phyloP scores from a whole-genome alignment of 2,329 filamentous ascomycete genomes.

The Pyricularia sp. region DNA sequence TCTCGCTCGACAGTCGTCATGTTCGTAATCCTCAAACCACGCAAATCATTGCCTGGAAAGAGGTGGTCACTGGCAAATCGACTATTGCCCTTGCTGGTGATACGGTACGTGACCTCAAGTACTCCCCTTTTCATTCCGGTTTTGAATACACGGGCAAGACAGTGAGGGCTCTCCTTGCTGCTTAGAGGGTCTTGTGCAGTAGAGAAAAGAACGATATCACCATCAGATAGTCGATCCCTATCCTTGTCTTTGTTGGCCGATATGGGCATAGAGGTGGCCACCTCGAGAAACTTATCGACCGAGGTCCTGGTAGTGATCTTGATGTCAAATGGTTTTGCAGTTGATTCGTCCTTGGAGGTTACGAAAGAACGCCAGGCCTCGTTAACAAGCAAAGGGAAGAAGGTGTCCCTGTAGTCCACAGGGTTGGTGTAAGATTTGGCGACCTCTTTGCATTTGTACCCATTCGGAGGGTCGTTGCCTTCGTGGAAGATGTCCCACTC shows the following conservation, averaged over 20 bases:
- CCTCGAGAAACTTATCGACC: constrained; percentile 87
- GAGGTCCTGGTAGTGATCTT: constrained; percentile 81
- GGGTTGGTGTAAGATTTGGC: constrained; percentile 70
- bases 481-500: constrained; percentile 92
- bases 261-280: constrained; percentile 73
- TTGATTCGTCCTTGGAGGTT: constrained; percentile 79
- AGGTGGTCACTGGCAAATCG: constrained; percentile 50
- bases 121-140: constrained; percentile 72
- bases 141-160: constrained; percentile 74
- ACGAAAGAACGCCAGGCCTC: constrained; percentile 96
- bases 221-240: constrained; percentile 50
- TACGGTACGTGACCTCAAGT: constrained; percentile 77
- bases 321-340: constrained; percentile 72
- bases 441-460: constrained; percentile 65
- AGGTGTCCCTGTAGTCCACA: constrained; percentile 74
- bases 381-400: constrained; percentile 79
- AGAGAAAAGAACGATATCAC: constrained; percentile 83
- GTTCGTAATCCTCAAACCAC: constrained; percentile 78
- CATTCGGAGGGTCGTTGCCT: constrained; percentile 75
- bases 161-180: constrained; percentile 60
- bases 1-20: constrained; percentile 93
- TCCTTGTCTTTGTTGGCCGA: constrained; percentile 53
- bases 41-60: constrained; percentile 58
- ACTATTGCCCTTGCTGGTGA: constrained; percentile 54
- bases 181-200: constrained; percentile 61